phyloP scores from a whole-genome alignment of 176 grass and related monocot genomes.

The Carex parvula region DNA sequence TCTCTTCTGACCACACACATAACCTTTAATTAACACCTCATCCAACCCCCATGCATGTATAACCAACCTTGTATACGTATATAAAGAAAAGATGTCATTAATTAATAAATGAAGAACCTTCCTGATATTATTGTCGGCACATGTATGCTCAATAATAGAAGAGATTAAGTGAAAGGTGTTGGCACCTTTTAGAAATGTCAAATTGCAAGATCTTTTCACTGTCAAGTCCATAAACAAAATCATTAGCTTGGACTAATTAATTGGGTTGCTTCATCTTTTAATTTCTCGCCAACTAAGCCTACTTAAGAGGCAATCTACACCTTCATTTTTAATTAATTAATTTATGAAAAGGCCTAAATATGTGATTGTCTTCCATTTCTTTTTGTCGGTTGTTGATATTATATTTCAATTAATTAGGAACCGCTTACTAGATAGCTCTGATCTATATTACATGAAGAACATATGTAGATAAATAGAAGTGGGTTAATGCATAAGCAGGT shows the following conservation, averaged over 20 bases:
- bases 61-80: neutral
- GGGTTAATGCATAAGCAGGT: neutral
- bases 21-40: neutral
- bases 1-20: neutral
- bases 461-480: neutral
- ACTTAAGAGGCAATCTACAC: constrained; percentile 8
- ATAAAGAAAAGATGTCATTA: too few species aligned
- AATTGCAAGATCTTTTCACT: constrained; percentile 7
- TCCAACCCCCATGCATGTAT: neutral
- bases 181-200: constrained; percentile 14
- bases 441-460: neutral
- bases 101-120: neutral
- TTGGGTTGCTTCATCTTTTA: constrained; percentile 8
- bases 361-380: neutral
- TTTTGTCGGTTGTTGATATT: neutral
- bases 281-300: constrained; percentile 9
- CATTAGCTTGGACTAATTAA: constrained; percentile 14
- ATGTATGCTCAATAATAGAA: neutral
- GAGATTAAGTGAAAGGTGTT: neutral
- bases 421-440: neutral
- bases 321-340: neutral
- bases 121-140: constrained; percentile 3
- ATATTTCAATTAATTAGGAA: neutral
- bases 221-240: constrained; percentile 4
- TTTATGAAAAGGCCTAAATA: too few species aligned